Evolutionary conservation across 805 yeast species (phyloP).

Genomic region (Lipomyces sp.): DNA sequence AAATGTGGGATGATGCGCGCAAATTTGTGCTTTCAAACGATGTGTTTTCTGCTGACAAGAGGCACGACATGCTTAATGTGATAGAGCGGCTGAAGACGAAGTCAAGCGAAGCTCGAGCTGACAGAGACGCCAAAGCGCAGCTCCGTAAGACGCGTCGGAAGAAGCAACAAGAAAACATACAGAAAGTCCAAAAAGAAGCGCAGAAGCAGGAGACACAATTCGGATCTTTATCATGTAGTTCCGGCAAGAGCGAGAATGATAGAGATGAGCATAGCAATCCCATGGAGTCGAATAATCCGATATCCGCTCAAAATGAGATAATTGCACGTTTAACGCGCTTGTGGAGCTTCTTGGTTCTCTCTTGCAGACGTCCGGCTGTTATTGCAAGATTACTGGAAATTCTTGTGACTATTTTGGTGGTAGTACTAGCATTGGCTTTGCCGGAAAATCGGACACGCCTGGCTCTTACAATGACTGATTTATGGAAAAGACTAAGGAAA

Average conservation of each 20-base stretch:
- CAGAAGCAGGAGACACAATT: background rate
- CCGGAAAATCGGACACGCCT: conserved; percentile 23
- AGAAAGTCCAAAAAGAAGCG: background rate
- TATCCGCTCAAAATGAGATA: background rate
- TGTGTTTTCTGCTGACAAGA: conserved; percentile 1
- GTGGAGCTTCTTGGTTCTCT: background rate
- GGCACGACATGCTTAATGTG: conserved; percentile 7
- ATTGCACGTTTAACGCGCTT: background rate
- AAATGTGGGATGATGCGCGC: conserved; percentile 22
- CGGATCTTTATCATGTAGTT: background rate
- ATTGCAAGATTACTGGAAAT: conserved; percentile 16
- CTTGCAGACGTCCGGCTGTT: conserved; percentile 13
- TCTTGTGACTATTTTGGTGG: conserved; percentile 12
- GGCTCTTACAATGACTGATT: background rate
- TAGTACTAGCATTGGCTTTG: conserved; percentile 19
- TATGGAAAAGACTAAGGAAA: conserved; percentile 7
- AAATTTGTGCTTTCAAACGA: conserved; percentile 3
- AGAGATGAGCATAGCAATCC: background rate
- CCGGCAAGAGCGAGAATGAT: background rate
- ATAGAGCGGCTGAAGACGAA: conserved; percentile 2
- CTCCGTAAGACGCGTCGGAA: background rate
- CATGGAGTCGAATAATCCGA: background rate
- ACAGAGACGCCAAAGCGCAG: background rate
- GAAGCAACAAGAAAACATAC: background rate
- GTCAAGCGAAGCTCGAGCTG: conserved; percentile 7